phyloP scores from a whole-genome alignment of 768 basidiomycete genomes.

The Sutorius australiensis region DNA sequence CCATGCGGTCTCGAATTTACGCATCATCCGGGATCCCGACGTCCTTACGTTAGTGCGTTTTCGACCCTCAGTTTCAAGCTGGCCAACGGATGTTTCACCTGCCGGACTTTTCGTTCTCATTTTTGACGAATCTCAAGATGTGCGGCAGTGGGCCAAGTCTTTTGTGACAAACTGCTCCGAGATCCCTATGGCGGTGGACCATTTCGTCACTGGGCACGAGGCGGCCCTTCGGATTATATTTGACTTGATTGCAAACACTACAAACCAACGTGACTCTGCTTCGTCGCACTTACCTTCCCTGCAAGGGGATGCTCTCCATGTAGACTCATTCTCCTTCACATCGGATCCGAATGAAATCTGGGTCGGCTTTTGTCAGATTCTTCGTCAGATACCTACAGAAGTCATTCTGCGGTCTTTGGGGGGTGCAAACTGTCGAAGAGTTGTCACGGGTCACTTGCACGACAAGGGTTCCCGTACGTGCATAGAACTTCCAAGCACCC shows the following conservation, averaged over 20 bases:
- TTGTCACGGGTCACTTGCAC: constrained; percentile 60
- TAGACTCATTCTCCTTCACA: constrained; percentile 30
- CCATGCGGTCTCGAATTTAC: constrained; percentile 60
- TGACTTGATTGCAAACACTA: constrained; percentile 15
- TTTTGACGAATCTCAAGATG: constrained; percentile 42
- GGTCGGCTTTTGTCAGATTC: constrained; percentile 40
- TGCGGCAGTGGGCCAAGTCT: constrained; percentile 59
- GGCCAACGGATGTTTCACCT: constrained; percentile 59
- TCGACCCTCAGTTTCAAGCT: constrained; percentile 33
- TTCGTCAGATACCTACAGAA: constrained; percentile 55
- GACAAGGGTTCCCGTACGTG: constrained; percentile 59
- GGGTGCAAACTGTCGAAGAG: constrained; percentile 44
- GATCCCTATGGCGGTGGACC: constrained; percentile 43
- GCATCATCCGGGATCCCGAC: constrained; percentile 48
- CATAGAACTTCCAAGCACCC: constrained; percentile 9
- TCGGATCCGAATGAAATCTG: constrained; percentile 48
- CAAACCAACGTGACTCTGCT: not conserved
- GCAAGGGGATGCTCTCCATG: constrained; percentile 3
- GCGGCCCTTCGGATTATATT: constrained; percentile 42
- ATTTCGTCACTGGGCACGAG: constrained; percentile 48
- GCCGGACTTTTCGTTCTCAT: constrained; percentile 58
- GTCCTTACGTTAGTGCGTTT: constrained; percentile 37
- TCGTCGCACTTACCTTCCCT: not conserved
- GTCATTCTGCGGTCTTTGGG: constrained; percentile 33
- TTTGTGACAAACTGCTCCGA: constrained; percentile 40